phyloP scores from a whole-genome alignment of 1,139 yeast species.

The Yamadazyma diospyri region DNA sequence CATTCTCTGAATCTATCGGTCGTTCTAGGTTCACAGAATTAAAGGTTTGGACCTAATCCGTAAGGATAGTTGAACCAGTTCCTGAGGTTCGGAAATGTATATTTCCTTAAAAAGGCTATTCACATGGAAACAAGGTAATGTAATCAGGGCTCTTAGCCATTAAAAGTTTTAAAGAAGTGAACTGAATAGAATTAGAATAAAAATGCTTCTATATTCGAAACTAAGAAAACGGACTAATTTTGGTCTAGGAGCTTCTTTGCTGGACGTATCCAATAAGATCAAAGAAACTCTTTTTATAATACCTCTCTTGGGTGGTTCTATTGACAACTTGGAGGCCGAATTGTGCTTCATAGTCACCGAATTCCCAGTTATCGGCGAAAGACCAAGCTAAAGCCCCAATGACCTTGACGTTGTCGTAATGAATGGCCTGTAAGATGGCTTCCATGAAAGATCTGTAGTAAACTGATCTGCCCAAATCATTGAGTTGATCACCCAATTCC shows the following conservation, averaged over 20 bases:
- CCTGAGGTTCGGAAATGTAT: no score
- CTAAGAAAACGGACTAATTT: no score
- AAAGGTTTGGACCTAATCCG: no score
- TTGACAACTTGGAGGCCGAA: conserved; percentile 35
- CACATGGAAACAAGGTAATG: no score
- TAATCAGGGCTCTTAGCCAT: no score
- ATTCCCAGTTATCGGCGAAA: conserved; percentile 26
- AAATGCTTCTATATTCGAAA: no score
- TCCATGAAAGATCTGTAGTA: conserved; percentile 28
- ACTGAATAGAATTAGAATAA: no score
- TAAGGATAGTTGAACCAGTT: no score
- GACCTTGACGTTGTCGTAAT: conserved; percentile 24
- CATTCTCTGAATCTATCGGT: no score
- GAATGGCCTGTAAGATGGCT: conserved; percentile 23
- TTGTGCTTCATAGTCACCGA: conserved; percentile 28
- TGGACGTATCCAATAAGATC: conserved; percentile 17
- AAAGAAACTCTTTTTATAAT: conserved; percentile 32
- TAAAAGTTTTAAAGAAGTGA: no score
- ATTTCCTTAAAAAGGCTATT: no score
- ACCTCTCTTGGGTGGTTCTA: conserved; percentile 26
- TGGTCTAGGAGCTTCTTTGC: conserved; percentile 11
- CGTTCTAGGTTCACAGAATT: no score
- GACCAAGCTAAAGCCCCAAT: conserved; percentile 35
- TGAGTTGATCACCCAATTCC: conserved; percentile 22
- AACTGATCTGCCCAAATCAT: conserved; percentile 26